Evolutionary conservation across 23 red algal genomes (phyloP).

Genomic region (Agarophyton chilense): DNA sequence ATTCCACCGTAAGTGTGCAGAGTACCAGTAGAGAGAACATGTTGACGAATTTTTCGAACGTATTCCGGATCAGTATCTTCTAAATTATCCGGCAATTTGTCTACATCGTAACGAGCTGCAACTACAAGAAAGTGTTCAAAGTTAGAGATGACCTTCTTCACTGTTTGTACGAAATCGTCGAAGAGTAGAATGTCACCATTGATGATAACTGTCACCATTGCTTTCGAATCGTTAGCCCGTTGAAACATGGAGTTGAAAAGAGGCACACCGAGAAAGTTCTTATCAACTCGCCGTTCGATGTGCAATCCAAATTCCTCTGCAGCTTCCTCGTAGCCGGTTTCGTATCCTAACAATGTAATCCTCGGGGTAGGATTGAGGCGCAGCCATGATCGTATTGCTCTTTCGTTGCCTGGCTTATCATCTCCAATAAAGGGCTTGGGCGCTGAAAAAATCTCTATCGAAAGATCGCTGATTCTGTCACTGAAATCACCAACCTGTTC

Average conservation of each 20-base stretch:
- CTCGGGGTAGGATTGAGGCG: slow-evolving; percentile 76
- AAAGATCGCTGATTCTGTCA: slow-evolving; percentile 56
- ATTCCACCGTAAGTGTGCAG: slow-evolving; percentile 99
- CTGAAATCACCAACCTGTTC: slow-evolving; percentile 83
- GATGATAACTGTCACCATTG: slow-evolving; percentile 84
- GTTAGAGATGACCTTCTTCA: slow-evolving; percentile 83
- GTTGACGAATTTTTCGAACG: slow-evolving; percentile 66
- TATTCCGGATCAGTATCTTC: slow-evolving; percentile 76
- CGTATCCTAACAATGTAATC: slow-evolving; percentile 84
- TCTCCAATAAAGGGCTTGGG: slow-evolving; percentile 93
- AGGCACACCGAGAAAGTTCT: slow-evolving; percentile 98
- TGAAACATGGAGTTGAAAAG: slow-evolving; percentile 97
- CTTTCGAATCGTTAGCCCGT: slow-evolving; percentile 78
- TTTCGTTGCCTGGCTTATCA: slow-evolving; percentile 84
- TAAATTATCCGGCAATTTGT: slow-evolving; percentile 73
- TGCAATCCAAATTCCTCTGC: slow-evolving; percentile 71
- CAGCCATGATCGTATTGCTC: slow-evolving; percentile 93
- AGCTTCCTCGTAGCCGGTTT: slow-evolving; percentile 89
- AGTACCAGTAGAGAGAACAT: slow-evolving; percentile 92
- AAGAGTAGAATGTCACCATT: slow-evolving; percentile 97
- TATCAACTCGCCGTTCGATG: slow-evolving; percentile 88
- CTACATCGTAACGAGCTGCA: slow-evolving; percentile 97
- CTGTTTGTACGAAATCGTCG: slow-evolving; percentile 84
- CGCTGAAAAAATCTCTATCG: slow-evolving; percentile 92
- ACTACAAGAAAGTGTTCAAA: slow-evolving; percentile 91